Evolutionary conservation across 495 filamentous ascomycete genomes (phyloP).

Genomic region (Neurospora tetrasperma): DNA sequence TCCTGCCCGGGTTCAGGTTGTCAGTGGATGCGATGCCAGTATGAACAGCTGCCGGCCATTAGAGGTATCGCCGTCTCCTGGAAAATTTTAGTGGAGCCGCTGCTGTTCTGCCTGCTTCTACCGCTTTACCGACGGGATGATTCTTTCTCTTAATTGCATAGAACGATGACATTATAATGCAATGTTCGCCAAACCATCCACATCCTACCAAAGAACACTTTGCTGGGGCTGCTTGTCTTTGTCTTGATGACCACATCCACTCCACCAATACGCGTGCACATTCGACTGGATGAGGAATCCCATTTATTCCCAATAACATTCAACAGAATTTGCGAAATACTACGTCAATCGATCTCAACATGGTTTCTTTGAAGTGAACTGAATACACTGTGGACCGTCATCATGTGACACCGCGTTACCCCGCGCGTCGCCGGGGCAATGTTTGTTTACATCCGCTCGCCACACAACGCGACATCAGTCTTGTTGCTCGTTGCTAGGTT

Average conservation of each 20-base stretch:
- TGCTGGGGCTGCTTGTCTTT: not conserved
- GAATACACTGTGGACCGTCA: not conserved
- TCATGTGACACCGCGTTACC: slow-evolving; percentile 17
- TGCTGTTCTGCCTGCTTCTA: not conserved
- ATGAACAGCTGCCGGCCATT: not conserved
- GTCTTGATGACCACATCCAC: not conserved
- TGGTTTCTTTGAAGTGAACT: not conserved
- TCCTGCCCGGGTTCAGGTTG: not conserved
- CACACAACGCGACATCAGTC: not conserved
- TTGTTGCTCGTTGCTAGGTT: not conserved
- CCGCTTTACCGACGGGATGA: not conserved
- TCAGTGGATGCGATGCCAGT: not conserved
- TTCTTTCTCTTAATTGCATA: not conserved
- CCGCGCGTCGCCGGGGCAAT: not conserved
- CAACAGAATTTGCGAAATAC: not conserved
- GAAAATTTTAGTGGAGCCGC: not conserved
- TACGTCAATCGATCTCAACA: not conserved
- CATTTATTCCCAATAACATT: not conserved
- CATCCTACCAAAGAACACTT: not conserved
- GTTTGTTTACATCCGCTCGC: slow-evolving; percentile 1
- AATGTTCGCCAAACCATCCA: not conserved
- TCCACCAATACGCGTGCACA: not conserved
- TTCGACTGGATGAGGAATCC: not conserved
- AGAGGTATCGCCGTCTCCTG: not conserved
- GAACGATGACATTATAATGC: not conserved